Percentiles rank a stretch among this genome's conserved stretches.
Evolutionary conservation across 345 rosid species (phyloP).

Genomic region (Stellera chamaejasme): DNA sequence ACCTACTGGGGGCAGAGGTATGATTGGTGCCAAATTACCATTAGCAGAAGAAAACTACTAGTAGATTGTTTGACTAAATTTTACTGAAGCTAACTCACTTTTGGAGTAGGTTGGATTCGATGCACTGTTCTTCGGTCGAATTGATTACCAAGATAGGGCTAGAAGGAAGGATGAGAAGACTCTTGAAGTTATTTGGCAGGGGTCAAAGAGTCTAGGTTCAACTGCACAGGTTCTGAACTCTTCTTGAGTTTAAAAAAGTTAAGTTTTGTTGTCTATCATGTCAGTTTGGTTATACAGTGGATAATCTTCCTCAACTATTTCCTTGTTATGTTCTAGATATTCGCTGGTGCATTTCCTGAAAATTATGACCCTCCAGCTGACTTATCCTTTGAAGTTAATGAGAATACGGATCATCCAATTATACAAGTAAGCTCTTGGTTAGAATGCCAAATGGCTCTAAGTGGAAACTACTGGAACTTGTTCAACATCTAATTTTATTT

Average conservation of each 20-base stretch:
- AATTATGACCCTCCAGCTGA: conserved; percentile 38
- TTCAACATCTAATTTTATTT: background rate
- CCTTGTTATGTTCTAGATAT: conserved; percentile 19
- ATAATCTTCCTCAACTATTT: background rate
- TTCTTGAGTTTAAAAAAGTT: background rate
- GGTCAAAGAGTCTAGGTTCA: conserved; percentile 36
- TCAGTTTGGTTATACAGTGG: background rate
- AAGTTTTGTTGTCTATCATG: background rate
- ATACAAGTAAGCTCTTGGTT: conserved; percentile 25
- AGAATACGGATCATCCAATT: conserved; percentile 21
- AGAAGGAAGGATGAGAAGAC: conserved; percentile 30
- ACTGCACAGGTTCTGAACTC: conserved; percentile 27
- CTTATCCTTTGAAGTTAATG: conserved; percentile 32
- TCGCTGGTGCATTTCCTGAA: conserved; percentile 35
- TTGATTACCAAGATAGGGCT: conserved; percentile 41
- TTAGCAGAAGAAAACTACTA: background rate
- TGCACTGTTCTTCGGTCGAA: conserved; percentile 31
- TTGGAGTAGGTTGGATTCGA: conserved; percentile 38
- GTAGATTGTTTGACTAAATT: background rate
- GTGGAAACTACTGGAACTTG: background rate
- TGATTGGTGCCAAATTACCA: background rate
- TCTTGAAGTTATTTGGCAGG: conserved; percentile 40
- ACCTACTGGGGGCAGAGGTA: conserved; percentile 37
- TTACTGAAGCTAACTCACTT: background rate
- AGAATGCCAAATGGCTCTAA: background rate